Evolutionary conservation across 768 basidiomycete genomes (phyloP).

Genomic region (Russula lepida): DNA sequence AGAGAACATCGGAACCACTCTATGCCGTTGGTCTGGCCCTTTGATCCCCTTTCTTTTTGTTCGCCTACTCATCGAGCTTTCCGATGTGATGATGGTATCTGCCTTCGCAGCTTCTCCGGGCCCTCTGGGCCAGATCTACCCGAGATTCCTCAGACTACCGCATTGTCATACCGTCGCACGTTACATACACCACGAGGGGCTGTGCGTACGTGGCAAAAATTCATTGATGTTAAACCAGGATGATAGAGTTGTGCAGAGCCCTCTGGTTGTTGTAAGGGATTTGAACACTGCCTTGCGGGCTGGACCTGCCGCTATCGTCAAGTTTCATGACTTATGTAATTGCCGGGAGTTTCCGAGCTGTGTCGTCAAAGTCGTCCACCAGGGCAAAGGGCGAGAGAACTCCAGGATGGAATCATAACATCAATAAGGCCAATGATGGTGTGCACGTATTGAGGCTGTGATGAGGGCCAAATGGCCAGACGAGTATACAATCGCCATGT

Average conservation of each 20-base stretch:
- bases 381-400: too few relatives aligned
- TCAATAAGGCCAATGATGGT: not conserved
- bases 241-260: not conserved
- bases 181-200: not conserved
- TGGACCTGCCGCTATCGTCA: not conserved
- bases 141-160: not conserved
- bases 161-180: not conserved
- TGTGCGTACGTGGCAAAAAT: not conserved
- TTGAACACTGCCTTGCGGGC: not conserved
- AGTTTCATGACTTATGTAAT: not conserved
- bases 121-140: not conserved
- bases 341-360: not conserved
- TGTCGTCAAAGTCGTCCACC: not conserved
- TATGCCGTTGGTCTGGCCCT: not conserved
- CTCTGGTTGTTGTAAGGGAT: not conserved
- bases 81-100: not conserved
- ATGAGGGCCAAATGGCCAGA: not conserved
- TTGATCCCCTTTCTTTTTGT: not conserved
- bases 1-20: not conserved
- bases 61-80: not conserved
- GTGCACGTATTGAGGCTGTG: not conserved
- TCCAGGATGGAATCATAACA: too few relatives aligned
- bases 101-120: not conserved
- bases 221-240: not conserved
- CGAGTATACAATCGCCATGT: not conserved